Percentiles rank a stretch among this genome's conserved stretches.
These are phyloP conservation scores for Lasiodiplodia sp. DNA, from an alignment of 2,329 filamentous ascomycete genomes.

Conservation along the genomic window DNA sequence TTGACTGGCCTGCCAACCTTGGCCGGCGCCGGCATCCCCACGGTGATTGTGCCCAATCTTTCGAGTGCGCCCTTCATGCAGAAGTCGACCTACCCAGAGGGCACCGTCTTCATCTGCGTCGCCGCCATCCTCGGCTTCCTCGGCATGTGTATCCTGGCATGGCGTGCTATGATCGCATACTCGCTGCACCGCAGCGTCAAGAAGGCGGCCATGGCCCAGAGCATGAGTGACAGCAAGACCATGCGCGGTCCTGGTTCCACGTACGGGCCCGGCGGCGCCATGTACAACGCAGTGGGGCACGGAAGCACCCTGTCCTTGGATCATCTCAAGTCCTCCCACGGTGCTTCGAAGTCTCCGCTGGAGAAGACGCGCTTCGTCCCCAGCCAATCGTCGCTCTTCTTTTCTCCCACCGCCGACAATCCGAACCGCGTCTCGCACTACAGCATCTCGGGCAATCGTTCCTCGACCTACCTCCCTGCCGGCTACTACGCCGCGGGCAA, in stretches of 20 bases:
- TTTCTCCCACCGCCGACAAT: constrained; percentile 80
- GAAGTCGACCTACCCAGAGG: constrained; percentile 82
- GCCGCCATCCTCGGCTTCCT: constrained; percentile 87
- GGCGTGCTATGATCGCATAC: constrained; percentile 88
- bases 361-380: constrained; percentile 37
- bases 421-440: constrained; percentile 27
- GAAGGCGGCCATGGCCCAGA: constrained; percentile 79
- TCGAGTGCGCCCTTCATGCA: constrained; percentile 90
- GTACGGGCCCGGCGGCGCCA: constrained; percentile 44
- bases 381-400: constrained; percentile 74
- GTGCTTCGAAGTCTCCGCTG: constrained; percentile 41
- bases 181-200: constrained; percentile 91
- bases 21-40: constrained; percentile 66
- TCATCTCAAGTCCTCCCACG: constrained; percentile 49
- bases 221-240: constrained; percentile 73
- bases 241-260: constrained; percentile 50
- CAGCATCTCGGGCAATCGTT: constrained; percentile 57
- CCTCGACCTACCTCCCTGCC: constrained; percentile 83
- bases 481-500: constrained; percentile 84
- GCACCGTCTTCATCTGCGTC: constrained; percentile 95
- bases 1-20: constrained; percentile 61
- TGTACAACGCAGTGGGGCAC: constrained; percentile 35
- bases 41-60: constrained; percentile 81
- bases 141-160: constrained; percentile 80
- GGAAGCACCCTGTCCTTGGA: constrained; percentile 66